phyloP scores from a whole-genome alignment of 805 yeast species.

The Lachancea mirantina region DNA sequence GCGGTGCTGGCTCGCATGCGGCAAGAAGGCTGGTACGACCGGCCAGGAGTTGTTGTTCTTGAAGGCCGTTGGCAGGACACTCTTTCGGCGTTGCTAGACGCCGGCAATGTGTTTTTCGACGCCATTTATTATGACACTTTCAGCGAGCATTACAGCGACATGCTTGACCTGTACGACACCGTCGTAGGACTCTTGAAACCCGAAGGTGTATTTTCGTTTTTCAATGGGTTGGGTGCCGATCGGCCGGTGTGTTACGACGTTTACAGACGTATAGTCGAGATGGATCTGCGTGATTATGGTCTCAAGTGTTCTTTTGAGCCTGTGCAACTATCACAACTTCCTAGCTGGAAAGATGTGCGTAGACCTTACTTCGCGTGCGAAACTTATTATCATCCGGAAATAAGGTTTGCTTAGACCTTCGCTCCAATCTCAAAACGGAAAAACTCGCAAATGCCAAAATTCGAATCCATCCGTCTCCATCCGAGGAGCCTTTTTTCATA shows the following conservation, averaged over 20 bases:
- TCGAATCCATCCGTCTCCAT: too few species aligned
- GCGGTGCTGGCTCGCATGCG: slow-evolving; percentile 68
- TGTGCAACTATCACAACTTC: slow-evolving; percentile 18
- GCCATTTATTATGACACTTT: slow-evolving; percentile 93
- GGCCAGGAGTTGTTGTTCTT: slow-evolving; percentile 60
- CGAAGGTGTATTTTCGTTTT: slow-evolving; percentile 79
- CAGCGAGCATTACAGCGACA: slow-evolving; percentile 84
- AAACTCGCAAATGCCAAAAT: too few species aligned
- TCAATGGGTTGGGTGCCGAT: slow-evolving; percentile 86
- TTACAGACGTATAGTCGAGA: slow-evolving; percentile 70
- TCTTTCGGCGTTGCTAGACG: slow-evolving; percentile 53
- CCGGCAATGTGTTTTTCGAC: slow-evolving; percentile 63
- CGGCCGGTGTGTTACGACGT: slow-evolving; percentile 73
- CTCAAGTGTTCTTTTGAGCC: slow-evolving; percentile 48
- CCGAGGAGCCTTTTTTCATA: too few species aligned
- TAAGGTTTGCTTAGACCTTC: slow-evolving; percentile 14
- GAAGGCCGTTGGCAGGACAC: slow-evolving; percentile 94
- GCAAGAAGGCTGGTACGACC: slow-evolving; percentile 77
- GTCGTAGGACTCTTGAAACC: slow-evolving; percentile 79
- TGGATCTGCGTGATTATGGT: slow-evolving; percentile 78
- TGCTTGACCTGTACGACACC: slow-evolving; percentile 76
- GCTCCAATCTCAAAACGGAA: too few species aligned
- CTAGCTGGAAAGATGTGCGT: slow-evolving; percentile 31
- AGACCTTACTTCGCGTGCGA: slow-evolving; percentile 31
- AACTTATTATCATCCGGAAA: slow-evolving; percentile 30